Percentiles rank a stretch among this genome's conserved stretches.
These are phyloP conservation scores for Ascoidea asiatica DNA, from an alignment of 805 yeast genomes.

Conservation along the genomic window DNA sequence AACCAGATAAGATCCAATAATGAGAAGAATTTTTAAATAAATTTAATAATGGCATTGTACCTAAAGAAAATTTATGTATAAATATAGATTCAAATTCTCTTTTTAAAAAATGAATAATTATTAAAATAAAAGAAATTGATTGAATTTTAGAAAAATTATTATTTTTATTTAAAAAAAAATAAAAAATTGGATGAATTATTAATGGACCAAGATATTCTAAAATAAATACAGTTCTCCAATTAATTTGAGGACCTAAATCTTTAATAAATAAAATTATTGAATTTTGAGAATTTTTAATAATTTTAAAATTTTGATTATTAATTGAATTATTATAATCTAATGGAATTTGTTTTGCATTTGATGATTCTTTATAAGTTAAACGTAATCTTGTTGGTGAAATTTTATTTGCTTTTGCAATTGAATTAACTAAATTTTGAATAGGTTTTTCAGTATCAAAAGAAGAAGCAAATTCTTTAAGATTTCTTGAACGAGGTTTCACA, in stretches of 20 bases:
- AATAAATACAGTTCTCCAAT: constrained; percentile 83
- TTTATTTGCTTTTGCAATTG: constrained; percentile 29
- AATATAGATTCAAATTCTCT: constrained; percentile 80
- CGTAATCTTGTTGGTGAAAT: constrained; percentile 41
- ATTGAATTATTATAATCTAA: constrained; percentile 14
- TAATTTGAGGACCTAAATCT: constrained; percentile 87
- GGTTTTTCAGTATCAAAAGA: constrained; percentile 17
- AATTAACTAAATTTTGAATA: constrained; percentile 28
- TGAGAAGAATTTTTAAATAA: constrained; percentile 82
- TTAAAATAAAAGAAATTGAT: constrained; percentile 35
- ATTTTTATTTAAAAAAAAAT: constrained; percentile 22
- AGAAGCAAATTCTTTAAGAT: constrained; percentile 33
- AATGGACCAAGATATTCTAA: constrained; percentile 88
- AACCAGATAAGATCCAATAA: constrained; percentile 87
- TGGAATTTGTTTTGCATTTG: constrained; percentile 18
- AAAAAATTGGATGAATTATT: constrained; percentile 61
- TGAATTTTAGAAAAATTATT: constrained; percentile 37
- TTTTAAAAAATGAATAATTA: constrained; percentile 67
- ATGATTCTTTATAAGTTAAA: constrained; percentile 26
- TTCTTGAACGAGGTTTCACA: constrained; percentile 49
- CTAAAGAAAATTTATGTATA: constrained; percentile 74
- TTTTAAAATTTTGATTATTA: constrained; percentile 27
- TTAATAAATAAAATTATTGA: constrained; percentile 46
- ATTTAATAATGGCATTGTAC: constrained; percentile 87
- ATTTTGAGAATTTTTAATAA: constrained; percentile 28